Evolutionary conservation across 495 filamentous ascomycete genomes (phyloP), one percentile per base, ranked within the genome.

Genomic region (Penicillium nucicola): DNA sequence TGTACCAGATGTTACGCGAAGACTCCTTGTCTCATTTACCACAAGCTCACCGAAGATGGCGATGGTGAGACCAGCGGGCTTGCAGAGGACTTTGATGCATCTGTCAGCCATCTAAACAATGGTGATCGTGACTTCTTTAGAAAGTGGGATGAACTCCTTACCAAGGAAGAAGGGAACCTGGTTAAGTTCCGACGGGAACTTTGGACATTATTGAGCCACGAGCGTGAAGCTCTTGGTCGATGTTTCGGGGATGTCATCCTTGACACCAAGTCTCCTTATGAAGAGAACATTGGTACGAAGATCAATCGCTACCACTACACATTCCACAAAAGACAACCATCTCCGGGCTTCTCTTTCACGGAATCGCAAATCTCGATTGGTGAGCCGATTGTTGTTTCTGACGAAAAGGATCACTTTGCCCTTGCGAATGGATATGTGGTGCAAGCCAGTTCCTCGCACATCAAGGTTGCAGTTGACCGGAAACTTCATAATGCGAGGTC

Each of bases 331-430:
- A 79, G 72, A 42, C 77, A 80, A 18, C 54, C 76, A 1, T 48
- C 62, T 4, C 56, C 82, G 0, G 71, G 70, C 0, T 89, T 91
- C 57, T 93, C 88, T 2, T 97, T 97, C 62, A 61, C 86, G 1
- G 92, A 97, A 56, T 96, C 92, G 1, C 91, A 97, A 59, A 80
- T 98, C n/a, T 82, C 76, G 2, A 74, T 88, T 19, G 92, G 92
- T 30, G 93, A 98, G 61, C 92, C 93, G 1, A 86, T 96, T 37
- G 92, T 98, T 23, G 79, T 98, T n/a, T 97, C 93, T 1, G 93
- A 97, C 50, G 93, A 98, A 62, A 80, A 87, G 48, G 93, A 92
- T 0, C 93, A 98, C 62, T 97, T 92, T 70, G 92, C 92, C 5
- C 80, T 98, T 12, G 90, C 90, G 5, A 88, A 95, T 53, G 93